phyloP scores from a whole-genome alignment of 148 eudicot species.

The Silene latifolia region DNA sequence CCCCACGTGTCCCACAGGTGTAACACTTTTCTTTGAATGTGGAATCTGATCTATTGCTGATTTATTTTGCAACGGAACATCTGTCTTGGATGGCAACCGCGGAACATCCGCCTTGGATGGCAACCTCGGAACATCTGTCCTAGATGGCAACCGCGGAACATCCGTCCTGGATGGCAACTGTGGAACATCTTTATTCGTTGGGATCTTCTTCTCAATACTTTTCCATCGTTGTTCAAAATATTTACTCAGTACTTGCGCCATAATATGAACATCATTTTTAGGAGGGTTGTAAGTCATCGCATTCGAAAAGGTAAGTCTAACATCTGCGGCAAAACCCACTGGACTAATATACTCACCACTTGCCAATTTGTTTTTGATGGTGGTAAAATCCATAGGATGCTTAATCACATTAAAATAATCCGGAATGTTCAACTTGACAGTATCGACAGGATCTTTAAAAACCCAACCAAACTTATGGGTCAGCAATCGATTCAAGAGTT shows the following conservation, averaged over 20 bases:
- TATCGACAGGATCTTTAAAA: conserved; percentile 73
- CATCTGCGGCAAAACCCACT: conserved; percentile 62
- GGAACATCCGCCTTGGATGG: too few relatives aligned
- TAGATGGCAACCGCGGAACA: conserved; percentile 12
- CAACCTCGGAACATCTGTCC: too few relatives aligned
- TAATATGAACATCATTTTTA: conserved; percentile 58
- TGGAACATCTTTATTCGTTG: conserved; percentile 33
- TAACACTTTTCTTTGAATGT: conserved; percentile 43
- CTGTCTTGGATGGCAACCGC: too few relatives aligned
- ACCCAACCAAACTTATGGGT: conserved; percentile 53
- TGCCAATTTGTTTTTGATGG: conserved; percentile 49
- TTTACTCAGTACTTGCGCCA: conserved; percentile 63
- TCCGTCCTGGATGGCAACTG: conserved; percentile 34
- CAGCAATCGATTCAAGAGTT: conserved; percentile 52
- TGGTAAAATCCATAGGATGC: conserved; percentile 93
- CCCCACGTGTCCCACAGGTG: conserved; percentile 20
- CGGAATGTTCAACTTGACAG: conserved; percentile 66
- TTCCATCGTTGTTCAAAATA: conserved; percentile 72
- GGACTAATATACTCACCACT: conserved; percentile 58
- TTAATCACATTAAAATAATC: conserved; percentile 71
- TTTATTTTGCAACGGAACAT: conserved; percentile 30
- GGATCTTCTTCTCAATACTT: conserved; percentile 66
- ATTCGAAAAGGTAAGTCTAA: conserved; percentile 74
- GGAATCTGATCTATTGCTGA: conserved; percentile 33
- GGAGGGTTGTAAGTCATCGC: conserved; percentile 74